These are phyloP conservation scores for Pseudonitzschia multiseries DNA, from an alignment of 108 stramenopile species.

Conservation along the genomic window DNA sequence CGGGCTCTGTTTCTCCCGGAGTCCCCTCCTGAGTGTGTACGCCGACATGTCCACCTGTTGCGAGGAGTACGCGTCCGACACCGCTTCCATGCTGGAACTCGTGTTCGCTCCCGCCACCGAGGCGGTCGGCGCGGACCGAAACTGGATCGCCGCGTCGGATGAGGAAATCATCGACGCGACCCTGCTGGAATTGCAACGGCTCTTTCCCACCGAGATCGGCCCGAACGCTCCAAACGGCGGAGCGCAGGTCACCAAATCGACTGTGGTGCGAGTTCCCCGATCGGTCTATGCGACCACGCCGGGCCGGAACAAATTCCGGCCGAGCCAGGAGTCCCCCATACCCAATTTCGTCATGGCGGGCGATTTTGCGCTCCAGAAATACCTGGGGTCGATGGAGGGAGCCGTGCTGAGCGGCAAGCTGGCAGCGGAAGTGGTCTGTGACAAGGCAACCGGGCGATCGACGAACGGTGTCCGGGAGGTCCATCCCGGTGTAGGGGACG, in stretches of 20 bases:
- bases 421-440: slow-evolving; percentile 58
- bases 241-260: slow-evolving; percentile 74
- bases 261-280: slow-evolving; percentile 86
- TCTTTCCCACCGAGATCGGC: slow-evolving; percentile 92
- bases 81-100: slow-evolving; percentile 89
- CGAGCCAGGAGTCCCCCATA: slow-evolving; percentile 87
- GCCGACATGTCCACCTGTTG: slow-evolving; percentile 93
- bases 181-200: slow-evolving; percentile 82
- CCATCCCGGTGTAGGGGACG: slow-evolving; percentile 12
- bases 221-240: slow-evolving; percentile 52
- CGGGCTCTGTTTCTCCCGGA: slow-evolving; percentile 86
- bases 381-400: slow-evolving; percentile 93
- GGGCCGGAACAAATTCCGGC: slow-evolving; percentile 84
- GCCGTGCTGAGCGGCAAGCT: slow-evolving; percentile 87
- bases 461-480: neutral
- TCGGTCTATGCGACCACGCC: slow-evolving; percentile 91
- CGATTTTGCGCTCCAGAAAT: slow-evolving; percentile 89
- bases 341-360: slow-evolving; percentile 90
- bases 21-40: slow-evolving; percentile 91
- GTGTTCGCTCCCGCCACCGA: slow-evolving; percentile 92
- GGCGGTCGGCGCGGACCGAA: slow-evolving; percentile 60
- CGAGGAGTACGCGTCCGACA: slow-evolving; percentile 85
- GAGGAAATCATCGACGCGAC: slow-evolving; percentile 91
- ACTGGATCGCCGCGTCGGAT: slow-evolving; percentile 72
- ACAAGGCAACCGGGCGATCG: slow-evolving; percentile 7